Conservation (phyloP, 306 rosid species). For the Psophocarpus tetragonolobus region DNA sequence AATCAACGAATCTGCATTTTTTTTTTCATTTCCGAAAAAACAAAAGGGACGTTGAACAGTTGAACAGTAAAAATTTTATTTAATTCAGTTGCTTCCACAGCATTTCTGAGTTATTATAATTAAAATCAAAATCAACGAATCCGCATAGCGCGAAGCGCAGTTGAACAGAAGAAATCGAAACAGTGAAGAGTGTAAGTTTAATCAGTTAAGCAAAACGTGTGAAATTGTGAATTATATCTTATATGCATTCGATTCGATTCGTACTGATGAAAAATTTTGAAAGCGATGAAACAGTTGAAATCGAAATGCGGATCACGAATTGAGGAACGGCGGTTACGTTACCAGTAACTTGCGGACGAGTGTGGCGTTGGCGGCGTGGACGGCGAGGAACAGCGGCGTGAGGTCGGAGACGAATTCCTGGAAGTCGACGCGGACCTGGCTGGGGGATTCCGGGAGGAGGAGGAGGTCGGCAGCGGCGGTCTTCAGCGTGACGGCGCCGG, state of each 20-base stretch:
- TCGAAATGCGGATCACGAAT: conserved; percentile 36
- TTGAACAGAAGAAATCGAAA: background rate
- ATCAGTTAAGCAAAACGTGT: no score
- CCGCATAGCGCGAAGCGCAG: background rate
- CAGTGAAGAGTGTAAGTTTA: no score
- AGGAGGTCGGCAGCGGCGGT: conserved; percentile 58
- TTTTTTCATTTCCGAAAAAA: background rate
- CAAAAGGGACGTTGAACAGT: background rate
- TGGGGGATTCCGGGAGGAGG: conserved; percentile 56
- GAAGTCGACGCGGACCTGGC: conserved; percentile 57
- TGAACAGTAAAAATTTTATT: no score
- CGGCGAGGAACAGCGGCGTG: conserved; percentile 87
- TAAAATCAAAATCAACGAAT: background rate
- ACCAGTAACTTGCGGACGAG: conserved; percentile 82
- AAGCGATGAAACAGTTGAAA: conserved; percentile 40
- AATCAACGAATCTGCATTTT: background rate
- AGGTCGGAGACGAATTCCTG: conserved; percentile 83
- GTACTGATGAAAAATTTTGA: no score
- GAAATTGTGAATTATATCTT: no score
- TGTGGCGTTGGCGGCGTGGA: conserved; percentile 59
- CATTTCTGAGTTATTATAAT: no score
- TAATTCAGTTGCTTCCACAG: no score
- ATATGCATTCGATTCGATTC: no score
- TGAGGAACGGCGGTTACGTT: background rate
- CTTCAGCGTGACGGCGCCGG: conserved; percentile 68